Base-by-base conservation (phyloP, 1,284 basidiomycete genomes). In the Papiliotrema terrestris region DNA sequence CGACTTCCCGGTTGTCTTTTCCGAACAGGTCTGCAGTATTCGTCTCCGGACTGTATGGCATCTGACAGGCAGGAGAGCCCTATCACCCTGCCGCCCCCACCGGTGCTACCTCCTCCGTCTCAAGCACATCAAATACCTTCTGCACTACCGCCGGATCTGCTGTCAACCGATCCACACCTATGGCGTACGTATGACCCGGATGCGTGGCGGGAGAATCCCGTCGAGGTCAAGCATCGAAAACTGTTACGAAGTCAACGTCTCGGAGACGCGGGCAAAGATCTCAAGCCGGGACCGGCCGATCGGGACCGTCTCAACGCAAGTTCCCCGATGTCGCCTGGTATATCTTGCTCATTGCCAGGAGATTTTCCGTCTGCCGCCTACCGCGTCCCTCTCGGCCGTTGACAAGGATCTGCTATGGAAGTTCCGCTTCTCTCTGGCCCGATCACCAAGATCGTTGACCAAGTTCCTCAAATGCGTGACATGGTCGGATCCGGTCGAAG, bases 361-460 rank as follows among this genome's bases (percentile, higher is more conserved):
- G 58, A 93, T 99, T 44, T 83, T 99, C 53, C 66, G 86, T 83
- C 54, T 98, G 91, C 72, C 94, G 0, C 95, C 96, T 0, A 96
- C 91, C 51, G 89, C 89, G 56, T 82, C 84, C 9, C 82, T 98
- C 4, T 90, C 84, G 1, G 86, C 91, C 0, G 87, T 93, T 65
- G 95, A 99, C 78, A 96, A 95, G 72, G 95, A 98, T 63, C 78
- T 95, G 17, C 86, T 98, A 23, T 99, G 96, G 96, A 94, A 96
- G 71, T 99, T 96, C 82, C 85, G 96, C 11, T 99, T 98, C 78
- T 98, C 97, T 64, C 84, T 99, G 15, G 91, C 91, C 72, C 78
- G 80, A 11, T 78, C 79, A 0, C 73, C 73, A 32, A 84, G 88
- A 19, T 91, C 90, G 2, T 81, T 98, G 26, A 98, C 95, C 35